Base-by-base conservation (phyloP, 1,284 basidiomycete species). In the Ceratobasidium sp. region DNA sequence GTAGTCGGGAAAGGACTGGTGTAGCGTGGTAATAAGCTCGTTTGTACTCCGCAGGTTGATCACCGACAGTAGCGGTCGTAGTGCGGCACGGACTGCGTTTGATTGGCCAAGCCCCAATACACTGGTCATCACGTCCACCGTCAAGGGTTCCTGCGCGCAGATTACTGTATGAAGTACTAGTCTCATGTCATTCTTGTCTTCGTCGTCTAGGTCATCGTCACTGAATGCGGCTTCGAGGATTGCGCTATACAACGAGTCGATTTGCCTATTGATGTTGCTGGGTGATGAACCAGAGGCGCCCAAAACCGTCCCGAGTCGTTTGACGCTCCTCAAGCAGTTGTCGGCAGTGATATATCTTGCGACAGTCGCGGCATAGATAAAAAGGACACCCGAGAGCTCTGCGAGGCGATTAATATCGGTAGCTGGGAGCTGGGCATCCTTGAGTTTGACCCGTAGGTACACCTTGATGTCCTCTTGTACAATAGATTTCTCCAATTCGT, bases 391-490 rank as follows among this genome's bases (percentile, higher is more conserved):
- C 16, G 66, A 30, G 18, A 10, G 27, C 35, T 60, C 57, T 4
- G 30, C 57, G 14, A 60, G 57, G 38, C 38, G 10, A 41, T 41
- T 10, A 41, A 41, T 12, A 30, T 30, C 14, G 27, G 8, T 5
- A 60, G 30, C 4, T 60, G 16, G 27, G 5, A 5, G 16, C 12
- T 6, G 18, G 57, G 10, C 16, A 35, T 18, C 8, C 30, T 30
- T 18, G 30, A 60, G 57, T 12, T 8, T 60, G 12, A 14, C 8
- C 16, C 4, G 5, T 30, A 70, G 50, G n/a, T 70, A 70, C 35
- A 14, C 23, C 35, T 70, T 33, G 50, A 70, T 70, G 27, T 70
- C 68, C 10, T 10, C 20, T 33, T 57, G 50, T 3, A 70, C 68
- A 3, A 38, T 23, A 8, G 18, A 12, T 3, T 5, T 23, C 18